phyloP scores from a whole-genome alignment of 495 filamentous ascomycete genomes.

The Lineolata rhizophorae region DNA sequence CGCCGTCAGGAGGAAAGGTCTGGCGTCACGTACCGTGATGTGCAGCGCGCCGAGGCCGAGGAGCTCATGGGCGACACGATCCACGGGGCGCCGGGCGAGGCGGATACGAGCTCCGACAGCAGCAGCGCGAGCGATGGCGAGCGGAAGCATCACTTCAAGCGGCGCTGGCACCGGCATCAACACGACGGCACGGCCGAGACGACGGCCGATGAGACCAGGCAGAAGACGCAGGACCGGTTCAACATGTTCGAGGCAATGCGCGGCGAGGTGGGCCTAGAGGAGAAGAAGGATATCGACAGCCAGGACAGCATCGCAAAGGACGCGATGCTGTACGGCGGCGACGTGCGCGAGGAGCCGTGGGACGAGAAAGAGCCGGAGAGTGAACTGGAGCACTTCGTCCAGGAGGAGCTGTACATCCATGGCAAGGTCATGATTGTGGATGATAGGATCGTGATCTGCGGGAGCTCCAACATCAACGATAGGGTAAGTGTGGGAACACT shows the following conservation, averaged over 20 bases:
- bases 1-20: constrained; percentile 51
- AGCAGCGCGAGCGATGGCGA: too few relatives aligned
- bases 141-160: too few relatives aligned
- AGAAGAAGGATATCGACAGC: constrained; percentile 22
- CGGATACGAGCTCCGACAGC: constrained; percentile 1
- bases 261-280: constrained; percentile 20
- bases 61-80: constrained; percentile 63
- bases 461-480: constrained; percentile 82
- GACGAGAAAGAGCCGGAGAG: constrained; percentile 38
- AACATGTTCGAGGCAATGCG: constrained; percentile 35
- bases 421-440: constrained; percentile 34
- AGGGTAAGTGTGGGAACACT: constrained; percentile 29
- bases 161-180: too few relatives aligned
- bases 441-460: constrained; percentile 46
- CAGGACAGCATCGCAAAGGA: constrained; percentile 54
- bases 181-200: too few relatives aligned
- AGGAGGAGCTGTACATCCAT: constrained; percentile 90
- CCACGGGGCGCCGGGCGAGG: constrained; percentile 21
- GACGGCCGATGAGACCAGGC: constrained; percentile 20
- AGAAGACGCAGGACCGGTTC: constrained; percentile 28
- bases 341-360: constrained; percentile 49
- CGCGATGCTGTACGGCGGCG: constrained; percentile 51
- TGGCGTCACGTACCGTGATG: constrained; percentile 61
- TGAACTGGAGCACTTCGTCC: constrained; percentile 71
- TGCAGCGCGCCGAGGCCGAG: constrained; percentile 67